Conservation (phyloP, 2,329 filamentous ascomycete species). For the Aspergillus pseudoterreus region DNA sequence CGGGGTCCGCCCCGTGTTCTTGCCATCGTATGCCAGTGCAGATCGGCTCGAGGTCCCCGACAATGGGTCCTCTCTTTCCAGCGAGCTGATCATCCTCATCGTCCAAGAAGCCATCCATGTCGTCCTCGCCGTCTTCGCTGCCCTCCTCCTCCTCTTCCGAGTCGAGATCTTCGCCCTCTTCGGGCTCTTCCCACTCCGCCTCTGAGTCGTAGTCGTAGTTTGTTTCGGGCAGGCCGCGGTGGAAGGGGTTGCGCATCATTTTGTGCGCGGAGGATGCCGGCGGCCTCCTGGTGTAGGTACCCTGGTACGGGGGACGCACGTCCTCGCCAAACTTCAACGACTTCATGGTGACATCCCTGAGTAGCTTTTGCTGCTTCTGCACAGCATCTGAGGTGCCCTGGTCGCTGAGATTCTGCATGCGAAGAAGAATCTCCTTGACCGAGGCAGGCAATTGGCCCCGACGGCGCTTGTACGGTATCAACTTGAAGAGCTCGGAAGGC, state of each 20-base stretch:
- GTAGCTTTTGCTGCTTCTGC: slow-evolving; percentile 35
- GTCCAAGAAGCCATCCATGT: slow-evolving; percentile 87
- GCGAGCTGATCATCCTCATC: slow-evolving; percentile 68
- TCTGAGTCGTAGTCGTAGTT: slow-evolving; percentile 67
- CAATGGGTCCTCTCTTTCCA: slow-evolving; percentile 56
- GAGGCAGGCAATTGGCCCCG: slow-evolving; percentile 29
- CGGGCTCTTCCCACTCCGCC: slow-evolving; percentile 62
- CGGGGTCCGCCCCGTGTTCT: slow-evolving; percentile 45
- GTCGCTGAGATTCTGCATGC: slow-evolving; percentile 48
- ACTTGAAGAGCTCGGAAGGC: slow-evolving; percentile 34
- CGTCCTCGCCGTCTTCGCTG: slow-evolving; percentile 67
- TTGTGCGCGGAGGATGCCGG: slow-evolving; percentile 39
- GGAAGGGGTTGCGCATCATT: slow-evolving; percentile 54
- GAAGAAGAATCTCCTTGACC: slow-evolving; percentile 61
- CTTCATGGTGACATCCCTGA: slow-evolving; percentile 53
- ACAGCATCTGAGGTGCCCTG: slow-evolving; percentile 22
- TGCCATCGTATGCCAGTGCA: slow-evolving; percentile 85
- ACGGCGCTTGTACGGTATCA: slow-evolving; percentile 36
- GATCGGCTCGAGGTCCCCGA: slow-evolving; percentile 68
- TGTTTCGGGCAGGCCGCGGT: slow-evolving; percentile 49
- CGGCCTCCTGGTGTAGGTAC: slow-evolving; percentile 55
- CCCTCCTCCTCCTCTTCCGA: slow-evolving; percentile 62
- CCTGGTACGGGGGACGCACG: slow-evolving; percentile 60
- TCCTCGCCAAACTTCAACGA: slow-evolving; percentile 60
- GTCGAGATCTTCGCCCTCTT: slow-evolving; percentile 68